Base-by-base conservation (phyloP, 2,329 filamentous ascomycete genomes). In the Neopestalotiopsis rosae region DNA sequence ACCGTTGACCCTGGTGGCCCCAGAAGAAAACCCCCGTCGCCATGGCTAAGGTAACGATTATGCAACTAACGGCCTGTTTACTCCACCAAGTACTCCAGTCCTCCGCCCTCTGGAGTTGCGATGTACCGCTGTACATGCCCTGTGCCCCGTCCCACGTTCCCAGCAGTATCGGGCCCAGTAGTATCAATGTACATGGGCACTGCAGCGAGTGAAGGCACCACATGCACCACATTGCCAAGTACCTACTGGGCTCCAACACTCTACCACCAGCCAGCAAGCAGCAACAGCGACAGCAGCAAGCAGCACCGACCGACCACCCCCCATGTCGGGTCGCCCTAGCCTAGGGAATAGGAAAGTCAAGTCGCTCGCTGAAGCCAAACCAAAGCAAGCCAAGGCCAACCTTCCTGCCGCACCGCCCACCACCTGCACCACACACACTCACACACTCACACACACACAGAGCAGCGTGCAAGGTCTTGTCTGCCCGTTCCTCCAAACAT, bases 381-480 rank as follows among this genome's bases (percentile, higher is more conserved):
- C 45, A 52, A 52, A 52, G 45, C 45, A 52, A 52, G 45, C 45
- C 45, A 52, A 52, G 45, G 45, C 45, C 45, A 52, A 67, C 32
- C 52, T 45, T 67, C 40, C 56, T 56, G 65, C n/a, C 56, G 65
- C 65, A 67, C 65, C 56, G 65, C 65, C 65, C 65, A 67, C 65
- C 24, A 67, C 20, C 24, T 56, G 20, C 30, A 42, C 52, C 20
- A 45, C 52, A 45, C 24, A 24, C 42, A 24, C 13, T 28, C 24
- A 10, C 42, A 7, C 34, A 10, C 34, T 38, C 34, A 38, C 34
- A 10, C 34, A 38, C 34, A 38, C 34, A 38, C 34, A 24, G 58
- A 7, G 24, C 24, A 28, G 42, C 13, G n/a, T 49, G 42, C 13
- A 49, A n/a, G 17, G 45, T 17, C 45, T 24, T 52, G 45, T 52